phyloP scores from a whole-genome alignment of 2,329 filamentous ascomycete genomes.

The Madurella fahalii region DNA sequence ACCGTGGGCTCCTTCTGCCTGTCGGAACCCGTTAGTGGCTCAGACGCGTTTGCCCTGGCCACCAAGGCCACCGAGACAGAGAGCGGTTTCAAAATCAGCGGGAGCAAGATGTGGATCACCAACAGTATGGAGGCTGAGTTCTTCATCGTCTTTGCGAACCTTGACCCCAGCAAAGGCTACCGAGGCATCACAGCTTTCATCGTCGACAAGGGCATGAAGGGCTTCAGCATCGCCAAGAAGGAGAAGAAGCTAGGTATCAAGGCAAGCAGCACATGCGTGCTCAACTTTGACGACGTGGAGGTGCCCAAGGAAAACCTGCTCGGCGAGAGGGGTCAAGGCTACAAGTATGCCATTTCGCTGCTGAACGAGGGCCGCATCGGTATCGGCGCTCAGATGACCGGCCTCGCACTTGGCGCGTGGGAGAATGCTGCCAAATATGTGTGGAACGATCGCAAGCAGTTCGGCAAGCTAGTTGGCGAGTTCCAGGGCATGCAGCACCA shows the following conservation, averaged over 20 bases:
- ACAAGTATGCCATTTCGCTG: constrained; percentile 94
- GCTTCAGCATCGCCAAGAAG: constrained; percentile 97
- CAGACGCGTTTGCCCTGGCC: constrained; percentile 90
- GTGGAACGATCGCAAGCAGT: constrained; percentile 98
- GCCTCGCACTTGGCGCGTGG: constrained; percentile 87
- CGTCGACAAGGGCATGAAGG: constrained; percentile 82
- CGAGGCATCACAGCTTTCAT: constrained; percentile 96
- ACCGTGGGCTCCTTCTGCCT: constrained; percentile 91
- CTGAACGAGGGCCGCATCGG: constrained; percentile 97
- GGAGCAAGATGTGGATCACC: constrained; percentile 99
- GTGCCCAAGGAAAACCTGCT: constrained; percentile 85
- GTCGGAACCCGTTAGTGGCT: constrained; percentile 87
- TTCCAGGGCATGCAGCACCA: constrained; percentile 99
- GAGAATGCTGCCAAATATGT: constrained; percentile 91
- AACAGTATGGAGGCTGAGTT: constrained; percentile 91
- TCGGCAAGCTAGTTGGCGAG: constrained; percentile 86
- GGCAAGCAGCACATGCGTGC: constrained; percentile 91
- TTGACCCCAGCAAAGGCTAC: constrained; percentile 89
- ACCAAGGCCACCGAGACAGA: constrained; percentile 84
- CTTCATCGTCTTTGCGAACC: constrained; percentile 97
- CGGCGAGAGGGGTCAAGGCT: constrained; percentile 84
- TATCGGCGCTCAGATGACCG: constrained; percentile 98
- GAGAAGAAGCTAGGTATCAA: constrained; percentile 99
- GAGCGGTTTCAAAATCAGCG: constrained; percentile 80
- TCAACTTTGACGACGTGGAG: constrained; percentile 96